These are phyloP conservation scores for Malbranchea cinnamomea DNA, from an alignment of 2,329 filamentous ascomycete species.

Conservation along the genomic window DNA sequence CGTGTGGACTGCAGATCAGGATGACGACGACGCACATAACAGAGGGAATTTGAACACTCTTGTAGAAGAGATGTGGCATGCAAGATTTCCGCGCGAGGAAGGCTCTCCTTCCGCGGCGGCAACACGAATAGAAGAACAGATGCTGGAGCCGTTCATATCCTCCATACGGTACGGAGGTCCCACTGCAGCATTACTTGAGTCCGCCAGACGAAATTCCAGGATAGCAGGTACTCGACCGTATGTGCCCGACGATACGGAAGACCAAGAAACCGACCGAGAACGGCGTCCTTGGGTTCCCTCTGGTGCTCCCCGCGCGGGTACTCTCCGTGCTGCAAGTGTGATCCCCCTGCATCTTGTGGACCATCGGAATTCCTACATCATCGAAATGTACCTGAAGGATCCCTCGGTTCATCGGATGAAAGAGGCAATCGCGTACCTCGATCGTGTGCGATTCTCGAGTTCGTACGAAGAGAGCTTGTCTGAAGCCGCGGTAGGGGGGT, in stretches of 20 bases:
- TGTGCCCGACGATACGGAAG: slow-evolving; percentile 14
- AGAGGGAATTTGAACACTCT: no score
- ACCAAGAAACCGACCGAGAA: slow-evolving; percentile 11
- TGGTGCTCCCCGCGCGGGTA: not conserved
- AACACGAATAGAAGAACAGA: no score
- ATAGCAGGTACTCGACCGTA: no score
- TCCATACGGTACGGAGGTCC: no score
- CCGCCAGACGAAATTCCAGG: slow-evolving; percentile 24
- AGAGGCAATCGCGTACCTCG: slow-evolving; percentile 47
- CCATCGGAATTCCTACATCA: slow-evolving; percentile 19
- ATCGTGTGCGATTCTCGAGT: slow-evolving; percentile 39
- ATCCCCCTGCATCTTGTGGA: not conserved
- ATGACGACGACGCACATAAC: no score
- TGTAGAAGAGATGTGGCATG: no score
- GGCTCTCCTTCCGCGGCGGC: no score
- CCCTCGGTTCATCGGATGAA: slow-evolving; percentile 31
- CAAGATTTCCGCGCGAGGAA: no score
- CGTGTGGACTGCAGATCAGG: no score
- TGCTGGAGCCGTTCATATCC: no score
- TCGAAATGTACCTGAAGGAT: slow-evolving; percentile 22
- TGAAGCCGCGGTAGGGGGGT: slow-evolving; percentile 37
- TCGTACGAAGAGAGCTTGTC: slow-evolving; percentile 40
- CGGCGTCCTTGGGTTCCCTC: slow-evolving; percentile 11
- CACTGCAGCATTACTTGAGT: slow-evolving; percentile 26
- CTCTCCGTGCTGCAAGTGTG: not conserved